Percentiles rank a stretch among this genome's conserved stretches.
phyloP scores from a whole-genome alignment of 768 basidiomycete species.

The Roridomyces roridus region DNA sequence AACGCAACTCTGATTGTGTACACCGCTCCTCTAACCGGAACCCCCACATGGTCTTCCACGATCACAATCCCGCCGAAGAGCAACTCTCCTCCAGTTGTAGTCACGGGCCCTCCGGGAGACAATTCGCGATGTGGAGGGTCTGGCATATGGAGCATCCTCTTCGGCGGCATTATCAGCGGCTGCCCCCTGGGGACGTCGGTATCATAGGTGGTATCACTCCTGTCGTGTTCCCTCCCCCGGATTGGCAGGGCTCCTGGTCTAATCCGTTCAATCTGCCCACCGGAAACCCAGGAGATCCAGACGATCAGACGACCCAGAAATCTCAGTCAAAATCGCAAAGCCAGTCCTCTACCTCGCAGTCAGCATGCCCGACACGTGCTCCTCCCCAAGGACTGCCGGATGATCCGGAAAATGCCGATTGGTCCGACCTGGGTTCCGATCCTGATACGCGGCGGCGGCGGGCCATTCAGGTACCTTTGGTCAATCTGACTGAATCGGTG shows the following conservation, averaged over 20 bases:
- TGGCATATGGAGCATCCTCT: constrained; percentile 3
- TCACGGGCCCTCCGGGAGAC: constrained; percentile 6
- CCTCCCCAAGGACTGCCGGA: not conserved
- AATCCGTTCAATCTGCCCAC: constrained; percentile 1
- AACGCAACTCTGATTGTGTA: not conserved
- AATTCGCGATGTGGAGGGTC: not conserved
- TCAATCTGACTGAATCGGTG: too few relatives aligned
- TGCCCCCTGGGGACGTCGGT: constrained; percentile 5
- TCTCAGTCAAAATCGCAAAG: not conserved
- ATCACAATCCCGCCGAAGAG: constrained; percentile 2
- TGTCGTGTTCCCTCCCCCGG: not conserved
- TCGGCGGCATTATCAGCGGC: constrained; percentile 2
- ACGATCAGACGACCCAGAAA: not conserved
- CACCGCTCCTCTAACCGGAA: not conserved
- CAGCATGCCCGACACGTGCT: not conserved
- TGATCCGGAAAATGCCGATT: constrained; percentile 1
- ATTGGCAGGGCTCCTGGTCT: not conserved
- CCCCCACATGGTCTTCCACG: not conserved
- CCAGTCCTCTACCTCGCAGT: not conserved
- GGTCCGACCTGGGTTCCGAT: constrained; percentile 2
- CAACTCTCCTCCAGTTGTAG: not conserved
- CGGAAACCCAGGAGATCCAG: not conserved
- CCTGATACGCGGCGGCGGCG: constrained; percentile 3
- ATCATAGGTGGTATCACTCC: constrained; percentile 8
- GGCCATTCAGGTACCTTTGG: too few relatives aligned